A percentile compares a stretch with the other conserved stretches of the same genome.
These are phyloP conservation scores for Cytauxzoon felis DNA, from an alignment of 169 alveolate genomes.

Conservation along the genomic window DNA sequence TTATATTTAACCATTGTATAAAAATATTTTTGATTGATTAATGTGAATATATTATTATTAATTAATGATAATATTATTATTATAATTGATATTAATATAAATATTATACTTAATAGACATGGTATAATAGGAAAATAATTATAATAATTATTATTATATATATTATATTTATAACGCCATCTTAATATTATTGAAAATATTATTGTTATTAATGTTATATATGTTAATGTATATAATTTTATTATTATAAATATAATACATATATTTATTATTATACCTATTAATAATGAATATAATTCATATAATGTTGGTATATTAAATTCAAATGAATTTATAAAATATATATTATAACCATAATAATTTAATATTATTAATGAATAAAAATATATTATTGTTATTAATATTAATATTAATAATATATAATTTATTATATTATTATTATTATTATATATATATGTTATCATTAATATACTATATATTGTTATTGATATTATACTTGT, in stretches of 20 bases:
- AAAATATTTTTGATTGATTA: conserved; percentile 14
- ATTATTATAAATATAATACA: conserved; percentile 1
- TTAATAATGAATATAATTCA: conserved; percentile 6
- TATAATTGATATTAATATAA: neutral
- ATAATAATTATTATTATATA: neutral
- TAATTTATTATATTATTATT: neutral
- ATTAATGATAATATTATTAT: conserved; percentile 1
- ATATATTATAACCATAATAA: neutral
- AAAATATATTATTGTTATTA: neutral
- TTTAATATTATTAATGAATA: neutral
- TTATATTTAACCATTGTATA: neutral
- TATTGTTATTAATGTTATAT: conserved; percentile 1
- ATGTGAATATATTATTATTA: neutral
- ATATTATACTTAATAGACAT: conserved; percentile 19
- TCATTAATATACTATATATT: conserved; percentile 14
- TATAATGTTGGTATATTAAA: conserved; percentile 19
- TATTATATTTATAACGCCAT: neutral
- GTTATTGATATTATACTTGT: neutral
- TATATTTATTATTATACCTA: conserved; percentile 7
- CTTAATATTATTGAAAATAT: neutral
- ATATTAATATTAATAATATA: neutral
- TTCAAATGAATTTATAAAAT: conserved; percentile 1
- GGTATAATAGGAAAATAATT: neutral
- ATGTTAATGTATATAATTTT: conserved; percentile 16
- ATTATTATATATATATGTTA: neutral